These are phyloP conservation scores for Botryotinia globosa DNA, from an alignment of 2,329 filamentous ascomycete species.

Conservation along the genomic window DNA sequence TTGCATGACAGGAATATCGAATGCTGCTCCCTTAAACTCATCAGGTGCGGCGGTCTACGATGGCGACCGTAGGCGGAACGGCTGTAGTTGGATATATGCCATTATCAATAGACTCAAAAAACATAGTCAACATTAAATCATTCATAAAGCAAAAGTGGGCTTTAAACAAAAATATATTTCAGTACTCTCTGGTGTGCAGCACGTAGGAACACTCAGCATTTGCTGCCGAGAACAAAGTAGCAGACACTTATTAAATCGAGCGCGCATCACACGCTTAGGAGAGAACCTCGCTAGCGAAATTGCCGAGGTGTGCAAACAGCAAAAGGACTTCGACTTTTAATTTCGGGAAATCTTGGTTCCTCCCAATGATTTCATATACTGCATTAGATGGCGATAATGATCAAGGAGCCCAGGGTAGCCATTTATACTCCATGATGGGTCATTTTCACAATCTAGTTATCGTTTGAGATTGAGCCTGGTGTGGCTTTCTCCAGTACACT, in stretches of 20 bases:
- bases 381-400: not conserved
- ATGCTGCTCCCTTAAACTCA: not conserved
- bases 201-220: not conserved
- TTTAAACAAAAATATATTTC: not conserved
- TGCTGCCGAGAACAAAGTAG: not conserved
- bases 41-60: slow-evolving; percentile 1
- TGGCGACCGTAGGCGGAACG: slow-evolving; percentile 30
- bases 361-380: too few species aligned
- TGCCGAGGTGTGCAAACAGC: not conserved
- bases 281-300: not conserved
- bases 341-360: not conserved
- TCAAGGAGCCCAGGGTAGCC: not conserved
- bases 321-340: not conserved
- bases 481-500: not conserved
- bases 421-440: not conserved
- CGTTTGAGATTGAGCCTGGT: not conserved
- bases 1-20: too few species aligned
- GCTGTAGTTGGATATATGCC: slow-evolving; percentile 29
- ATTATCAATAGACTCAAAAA: slow-evolving; percentile 33
- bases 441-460: not conserved
- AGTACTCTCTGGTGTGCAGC: not conserved
- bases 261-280: not conserved
- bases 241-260: not conserved
- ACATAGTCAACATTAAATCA: slow-evolving; percentile 35
- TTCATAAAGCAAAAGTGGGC: slow-evolving; percentile 35